Base-by-base conservation (phyloP, 768 basidiomycete genomes). In the Naematelia encephala region DNA sequence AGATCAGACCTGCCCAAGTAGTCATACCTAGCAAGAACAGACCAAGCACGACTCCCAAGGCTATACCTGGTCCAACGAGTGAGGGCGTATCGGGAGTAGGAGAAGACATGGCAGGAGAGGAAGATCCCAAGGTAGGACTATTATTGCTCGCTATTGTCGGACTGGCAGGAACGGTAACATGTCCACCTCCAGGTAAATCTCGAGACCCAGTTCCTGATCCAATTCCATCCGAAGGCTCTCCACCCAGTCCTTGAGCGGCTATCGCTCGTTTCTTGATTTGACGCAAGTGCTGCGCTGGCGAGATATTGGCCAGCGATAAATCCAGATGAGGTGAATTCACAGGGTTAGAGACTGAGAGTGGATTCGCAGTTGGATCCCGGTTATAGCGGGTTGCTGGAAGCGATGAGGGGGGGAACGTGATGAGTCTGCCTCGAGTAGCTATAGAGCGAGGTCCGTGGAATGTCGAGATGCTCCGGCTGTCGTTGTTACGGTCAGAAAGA, bases 321-420 rank as follows among this genome's bases (percentile, higher is more conserved):
- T 53, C 62, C 22, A 64, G 14, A 19, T 52, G 58, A 34, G 62
- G 62, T 2, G 62, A 64, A 22, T 39, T 39, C 34, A 39, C 8
- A 8, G 34, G 47, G 21, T 12, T 5, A 5, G 27, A 25, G 19
- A 61, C 26, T 10, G 55, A 57, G 1, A 64, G 52, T 4, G 60
- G 59, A 43, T 64, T 64, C n/a, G 51, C 42, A 5, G 52, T 14
- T 21, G 63, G 54, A 45, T 55, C 25, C n/a, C 53, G 28, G 19
- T 60, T 61, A 47, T 66, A 66, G 29, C 59, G 42, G 2, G 57
- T 66, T 14, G 57, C 54, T 27, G 58, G 61, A 14, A 66, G 61
- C 5, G 30, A 56, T 2, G 51, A 19, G 0, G 57, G 54, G 21
- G 64, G 64, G 4, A 61, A 21, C 2, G 53, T 46, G 8, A 62